Evolutionary conservation across 2,329 filamentous ascomycete genomes (phyloP).

Genomic region (Trichoderma asperellum): DNA sequence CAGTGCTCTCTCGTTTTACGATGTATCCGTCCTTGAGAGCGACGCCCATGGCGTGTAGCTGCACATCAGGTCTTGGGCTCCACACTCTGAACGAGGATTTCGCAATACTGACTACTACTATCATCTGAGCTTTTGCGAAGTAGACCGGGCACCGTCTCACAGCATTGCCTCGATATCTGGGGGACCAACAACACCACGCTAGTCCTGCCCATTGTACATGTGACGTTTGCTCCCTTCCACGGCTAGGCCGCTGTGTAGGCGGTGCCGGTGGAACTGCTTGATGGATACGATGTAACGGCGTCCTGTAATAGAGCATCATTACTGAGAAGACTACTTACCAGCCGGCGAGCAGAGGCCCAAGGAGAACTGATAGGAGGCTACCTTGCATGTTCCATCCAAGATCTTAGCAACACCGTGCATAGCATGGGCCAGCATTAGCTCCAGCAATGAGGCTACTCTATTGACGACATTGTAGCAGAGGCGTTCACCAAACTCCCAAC

Average conservation of each 20-base stretch:
- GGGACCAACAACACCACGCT: constrained; percentile 24
- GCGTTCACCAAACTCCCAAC: neutral
- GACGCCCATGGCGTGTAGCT: constrained; percentile 24
- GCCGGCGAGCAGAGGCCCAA: neutral
- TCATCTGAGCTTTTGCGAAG: neutral
- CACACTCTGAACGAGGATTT: neutral
- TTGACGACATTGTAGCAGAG: neutral
- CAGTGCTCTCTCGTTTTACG: constrained; percentile 9
- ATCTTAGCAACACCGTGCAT: neutral
- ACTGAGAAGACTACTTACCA: neutral
- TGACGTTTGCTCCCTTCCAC: neutral
- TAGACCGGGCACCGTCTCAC: neutral
- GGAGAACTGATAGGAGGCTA: neutral
- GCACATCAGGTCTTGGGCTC: neutral
- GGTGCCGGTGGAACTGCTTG: neutral
- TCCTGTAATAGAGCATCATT: neutral
- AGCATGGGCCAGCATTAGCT: neutral
- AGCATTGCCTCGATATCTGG: constrained; percentile 11
- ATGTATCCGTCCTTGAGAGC: constrained; percentile 14
- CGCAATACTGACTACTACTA: neutral
- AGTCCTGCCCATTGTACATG: neutral
- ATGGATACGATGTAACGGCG: neutral
- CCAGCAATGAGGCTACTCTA: neutral
- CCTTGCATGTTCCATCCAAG: neutral
- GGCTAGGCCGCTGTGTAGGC: neutral